Percentiles rank a stretch among this genome's conserved stretches.
Evolutionary conservation across 805 yeast species (phyloP).

Genomic region (Teunomyces cretensis): DNA sequence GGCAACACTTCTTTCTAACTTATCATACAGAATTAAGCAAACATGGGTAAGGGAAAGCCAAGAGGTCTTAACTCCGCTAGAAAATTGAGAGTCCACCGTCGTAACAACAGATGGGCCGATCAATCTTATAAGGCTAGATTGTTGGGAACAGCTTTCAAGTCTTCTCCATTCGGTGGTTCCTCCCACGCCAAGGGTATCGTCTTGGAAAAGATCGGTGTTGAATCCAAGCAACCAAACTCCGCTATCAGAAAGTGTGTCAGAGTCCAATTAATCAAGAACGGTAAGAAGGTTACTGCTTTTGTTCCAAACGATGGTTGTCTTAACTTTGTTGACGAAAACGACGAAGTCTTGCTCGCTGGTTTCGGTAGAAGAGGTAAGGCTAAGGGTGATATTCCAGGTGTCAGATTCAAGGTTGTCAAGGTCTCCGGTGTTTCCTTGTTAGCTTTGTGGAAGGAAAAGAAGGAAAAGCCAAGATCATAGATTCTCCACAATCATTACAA

Average conservation of each 20-base stretch:
- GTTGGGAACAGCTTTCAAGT: slow-evolving; percentile 99
- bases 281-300: slow-evolving; percentile 99
- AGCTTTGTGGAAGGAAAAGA: slow-evolving; percentile 99
- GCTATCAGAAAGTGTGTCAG: slow-evolving; percentile 99
- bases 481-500: slow-evolving; percentile 15
- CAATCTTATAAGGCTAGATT: slow-evolving; percentile 97
- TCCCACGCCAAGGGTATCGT: slow-evolving; percentile 99
- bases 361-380: slow-evolving; percentile 99
- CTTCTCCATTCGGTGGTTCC: slow-evolving; percentile 99
- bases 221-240: slow-evolving; percentile 99
- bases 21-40: slow-evolving; percentile 29
- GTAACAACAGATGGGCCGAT: slow-evolving; percentile 99
- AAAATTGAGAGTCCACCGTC: slow-evolving; percentile 99
- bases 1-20: slow-evolving; percentile 8
- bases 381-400: slow-evolving; percentile 99
- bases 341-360: slow-evolving; percentile 99
- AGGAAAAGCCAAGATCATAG: slow-evolving; percentile 99
- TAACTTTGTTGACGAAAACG: slow-evolving; percentile 99
- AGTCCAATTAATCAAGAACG: slow-evolving; percentile 99
- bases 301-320: slow-evolving; percentile 99
- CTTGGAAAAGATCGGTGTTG: slow-evolving; percentile 98
- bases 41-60: slow-evolving; percentile 99
- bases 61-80: slow-evolving; percentile 99
- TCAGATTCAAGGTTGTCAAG: slow-evolving; percentile 99
- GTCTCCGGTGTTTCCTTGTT: slow-evolving; percentile 99